phyloP scores from a whole-genome alignment of 768 basidiomycete species.

The Amanita pallidorosea region DNA sequence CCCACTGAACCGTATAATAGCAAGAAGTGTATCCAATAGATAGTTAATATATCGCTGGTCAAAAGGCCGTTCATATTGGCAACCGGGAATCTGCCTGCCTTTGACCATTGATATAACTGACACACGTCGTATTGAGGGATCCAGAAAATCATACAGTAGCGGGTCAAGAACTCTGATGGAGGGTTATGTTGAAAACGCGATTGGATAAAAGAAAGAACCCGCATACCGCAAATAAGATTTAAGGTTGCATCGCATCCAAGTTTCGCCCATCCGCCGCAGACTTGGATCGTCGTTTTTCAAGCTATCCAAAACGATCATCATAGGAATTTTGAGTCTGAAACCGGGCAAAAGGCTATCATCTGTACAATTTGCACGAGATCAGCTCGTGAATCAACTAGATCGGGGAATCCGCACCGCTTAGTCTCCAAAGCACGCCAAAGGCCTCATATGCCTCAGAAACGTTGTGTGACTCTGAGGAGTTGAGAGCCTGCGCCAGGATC shows the following conservation, averaged over 20 bases:
- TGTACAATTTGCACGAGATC: constrained; percentile 14
- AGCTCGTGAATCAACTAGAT: background rate
- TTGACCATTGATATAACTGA: constrained; percentile 39
- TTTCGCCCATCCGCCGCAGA: constrained; percentile 75
- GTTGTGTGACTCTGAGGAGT: constrained; percentile 34
- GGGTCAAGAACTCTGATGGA: constrained; percentile 75
- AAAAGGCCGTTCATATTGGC: constrained; percentile 61
- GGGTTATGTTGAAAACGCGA: background rate
- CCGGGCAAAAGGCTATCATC: constrained; percentile 81
- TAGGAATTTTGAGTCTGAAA: constrained; percentile 70
- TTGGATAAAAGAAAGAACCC: constrained; percentile 1
- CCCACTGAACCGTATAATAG: constrained; percentile 78
- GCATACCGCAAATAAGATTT: constrained; percentile 82
- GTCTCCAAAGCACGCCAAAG: constrained; percentile 88
- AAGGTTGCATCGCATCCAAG: constrained; percentile 94
- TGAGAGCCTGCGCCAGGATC: constrained; percentile 65
- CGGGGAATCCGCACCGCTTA: constrained; percentile 48
- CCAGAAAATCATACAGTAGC: constrained; percentile 65
- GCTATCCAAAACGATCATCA: constrained; percentile 82
- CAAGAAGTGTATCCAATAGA: constrained; percentile 66
- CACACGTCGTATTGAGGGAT: constrained; percentile 51
- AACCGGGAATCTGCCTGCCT: constrained; percentile 58
- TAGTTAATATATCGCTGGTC: constrained; percentile 69
- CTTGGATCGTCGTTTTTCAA: constrained; percentile 67
- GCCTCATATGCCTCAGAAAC: constrained; percentile 64